Conservation (phyloP, 768 basidiomycete genomes). For the Phanerodontia chrysosporium region DNA sequence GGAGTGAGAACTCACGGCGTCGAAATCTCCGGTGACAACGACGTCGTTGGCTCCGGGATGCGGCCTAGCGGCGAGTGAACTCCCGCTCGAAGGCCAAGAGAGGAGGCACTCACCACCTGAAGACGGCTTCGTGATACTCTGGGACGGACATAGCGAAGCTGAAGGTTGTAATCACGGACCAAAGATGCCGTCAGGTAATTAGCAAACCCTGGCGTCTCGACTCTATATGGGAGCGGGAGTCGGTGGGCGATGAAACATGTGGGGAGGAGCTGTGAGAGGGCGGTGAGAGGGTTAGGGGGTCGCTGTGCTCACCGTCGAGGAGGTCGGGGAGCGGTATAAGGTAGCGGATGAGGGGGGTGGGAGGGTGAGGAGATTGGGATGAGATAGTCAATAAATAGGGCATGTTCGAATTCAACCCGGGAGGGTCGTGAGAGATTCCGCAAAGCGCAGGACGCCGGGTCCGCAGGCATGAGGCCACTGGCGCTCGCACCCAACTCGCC, state of each 20-base stretch:
- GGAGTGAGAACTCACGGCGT: slow-evolving; percentile 45
- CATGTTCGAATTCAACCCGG: slow-evolving; percentile 3
- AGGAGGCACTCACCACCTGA: slow-evolving; percentile 15
- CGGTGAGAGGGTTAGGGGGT: not conserved
- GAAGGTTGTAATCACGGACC: not conserved
- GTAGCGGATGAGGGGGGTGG: slow-evolving; percentile 9
- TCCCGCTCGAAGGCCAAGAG: not conserved
- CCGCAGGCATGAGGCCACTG: not conserved
- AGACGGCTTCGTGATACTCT: slow-evolving; percentile 20
- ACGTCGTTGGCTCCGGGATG: slow-evolving; percentile 50
- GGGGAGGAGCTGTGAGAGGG: not conserved
- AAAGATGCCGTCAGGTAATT: not conserved
- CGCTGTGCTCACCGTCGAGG: slow-evolving; percentile 11
- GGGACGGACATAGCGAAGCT: slow-evolving; percentile 19
- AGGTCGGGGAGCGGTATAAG: slow-evolving; percentile 13
- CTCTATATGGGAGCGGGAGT: slow-evolving; percentile 2
- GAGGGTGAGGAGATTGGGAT: slow-evolving; percentile 5
- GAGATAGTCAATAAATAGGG: slow-evolving; percentile 4
- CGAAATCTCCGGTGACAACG: slow-evolving; percentile 74
- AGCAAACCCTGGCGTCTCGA: slow-evolving; percentile 9
- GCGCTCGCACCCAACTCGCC: not conserved
- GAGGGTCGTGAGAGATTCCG: slow-evolving; percentile 13
- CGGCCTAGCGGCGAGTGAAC: slow-evolving; percentile 43
- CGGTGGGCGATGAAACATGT: not conserved
- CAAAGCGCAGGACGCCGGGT: not conserved